Base-by-base conservation (phyloP, 2,329 filamentous ascomycete species). In the Knufia petricola region DNA sequence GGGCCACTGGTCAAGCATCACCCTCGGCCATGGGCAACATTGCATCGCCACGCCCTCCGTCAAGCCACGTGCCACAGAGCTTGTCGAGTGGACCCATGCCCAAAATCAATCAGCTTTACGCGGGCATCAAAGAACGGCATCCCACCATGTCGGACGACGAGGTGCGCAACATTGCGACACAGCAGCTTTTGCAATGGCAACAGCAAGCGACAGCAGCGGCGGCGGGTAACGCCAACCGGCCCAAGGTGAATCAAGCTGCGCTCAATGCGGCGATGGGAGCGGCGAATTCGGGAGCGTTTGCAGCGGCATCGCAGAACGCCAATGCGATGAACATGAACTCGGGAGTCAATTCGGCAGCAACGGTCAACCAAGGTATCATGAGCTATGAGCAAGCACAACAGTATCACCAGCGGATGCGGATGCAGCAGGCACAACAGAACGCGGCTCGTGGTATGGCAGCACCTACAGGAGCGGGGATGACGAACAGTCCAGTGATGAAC, bases 1-100 rank as follows among this genome's bases (percentile, higher is more conserved):
- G 63, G 12, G 63, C 64, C 23, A 66, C 66, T 38, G 67, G 66
- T 31, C 66, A 69, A 53, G 61, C 62, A 28, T 73, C 69, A 42
- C 68, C 71, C 7, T 68, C 69, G 34, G 62, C 62, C 17, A 52
- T 58, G 21, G 66, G 66, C 10, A 66, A 68, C 10, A 66, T 66
- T 15, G 64, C 67, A 21, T 73, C 71, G n/a, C 71, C 71, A 47
- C 69, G 69, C 13, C 66, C 72, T 61, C 63, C 62, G 15, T 69
- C 71, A 46, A 48, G 50, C 15, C 52, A 48, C 43, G 49, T 55
- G 36, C 68, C 72, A 2, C 73, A 73, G 54, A 64, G 71, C 47
- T 66, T 78, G 37, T 75, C 70, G 19, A 74, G 68, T 42, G 73
- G 74, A 19, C 71, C 75, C 55, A 69, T 77, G 38, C 75, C 76